These are phyloP conservation scores for Helotiales sp. DNA, from an alignment of 2,329 filamentous ascomycete species.

Conservation along the genomic window DNA sequence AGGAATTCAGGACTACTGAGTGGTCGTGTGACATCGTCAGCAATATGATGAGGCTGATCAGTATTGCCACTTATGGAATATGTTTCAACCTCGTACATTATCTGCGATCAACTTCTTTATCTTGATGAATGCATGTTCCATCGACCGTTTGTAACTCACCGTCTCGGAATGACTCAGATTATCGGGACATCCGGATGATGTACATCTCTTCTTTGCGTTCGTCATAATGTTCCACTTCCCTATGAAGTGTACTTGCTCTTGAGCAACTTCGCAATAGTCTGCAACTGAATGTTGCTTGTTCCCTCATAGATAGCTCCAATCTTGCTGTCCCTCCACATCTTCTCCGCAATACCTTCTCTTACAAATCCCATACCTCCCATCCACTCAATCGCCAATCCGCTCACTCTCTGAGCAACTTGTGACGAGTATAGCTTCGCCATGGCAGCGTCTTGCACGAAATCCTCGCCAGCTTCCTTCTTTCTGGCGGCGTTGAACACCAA, in stretches of 20 bases:
- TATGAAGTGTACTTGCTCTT: conserved; percentile 64
- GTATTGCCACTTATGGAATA: no score
- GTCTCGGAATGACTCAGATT: no score
- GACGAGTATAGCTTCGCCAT: conserved; percentile 98
- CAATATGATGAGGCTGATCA: no score
- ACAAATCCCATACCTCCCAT: conserved; percentile 99
- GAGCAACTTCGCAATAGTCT: conserved; percentile 69
- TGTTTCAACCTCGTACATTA: no score
- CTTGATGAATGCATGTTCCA: no score
- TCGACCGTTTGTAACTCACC: no score
- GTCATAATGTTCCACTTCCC: background rate
- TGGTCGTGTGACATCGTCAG: no score
- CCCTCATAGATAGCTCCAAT: conserved; percentile 98
- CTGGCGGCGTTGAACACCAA: conserved; percentile 94
- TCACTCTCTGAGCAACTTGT: conserved; percentile 87
- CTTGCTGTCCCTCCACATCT: conserved; percentile 97
- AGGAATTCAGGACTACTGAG: no score
- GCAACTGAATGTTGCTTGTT: conserved; percentile 74
- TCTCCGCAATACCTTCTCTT: conserved; percentile 92
- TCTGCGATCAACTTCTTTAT: no score
- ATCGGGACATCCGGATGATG: no score
- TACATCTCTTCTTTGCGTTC: background rate
- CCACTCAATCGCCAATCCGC: conserved; percentile 89
- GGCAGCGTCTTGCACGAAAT: conserved; percentile 93
- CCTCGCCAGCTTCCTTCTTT: conserved; percentile 96